Evolutionary conservation across 2,329 filamentous ascomycete species (phyloP).

Genomic region (Aspergillus novofumigatus): DNA sequence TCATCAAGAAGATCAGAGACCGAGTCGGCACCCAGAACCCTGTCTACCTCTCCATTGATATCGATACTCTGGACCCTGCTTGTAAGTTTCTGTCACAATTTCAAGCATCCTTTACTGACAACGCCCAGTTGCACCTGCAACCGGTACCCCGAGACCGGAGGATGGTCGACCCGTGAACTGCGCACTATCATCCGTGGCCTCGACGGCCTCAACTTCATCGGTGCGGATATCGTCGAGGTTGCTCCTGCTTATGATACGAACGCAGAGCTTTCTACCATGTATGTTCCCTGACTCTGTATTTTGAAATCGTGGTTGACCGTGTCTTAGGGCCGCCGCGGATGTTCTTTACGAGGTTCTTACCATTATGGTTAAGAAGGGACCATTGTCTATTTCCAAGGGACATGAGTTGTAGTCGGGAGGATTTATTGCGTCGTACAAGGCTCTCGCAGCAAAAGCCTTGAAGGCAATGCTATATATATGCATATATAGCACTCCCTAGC

Average conservation of each 20-base stretch:
- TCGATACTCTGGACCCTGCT: constrained; percentile 81
- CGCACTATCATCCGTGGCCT: constrained; percentile 57
- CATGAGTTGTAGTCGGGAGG: constrained; percentile 4
- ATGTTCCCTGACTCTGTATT: constrained; percentile 10
- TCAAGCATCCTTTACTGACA: background rate
- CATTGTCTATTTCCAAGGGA: constrained; percentile 39
- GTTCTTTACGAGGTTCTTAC: constrained; percentile 74
- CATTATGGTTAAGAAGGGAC: constrained; percentile 76
- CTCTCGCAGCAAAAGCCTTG: background rate
- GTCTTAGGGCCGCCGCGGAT: constrained; percentile 46
- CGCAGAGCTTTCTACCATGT: constrained; percentile 54
- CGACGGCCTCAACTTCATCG: constrained; percentile 54
- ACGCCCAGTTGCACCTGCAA: constrained; percentile 40
- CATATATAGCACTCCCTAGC: background rate
- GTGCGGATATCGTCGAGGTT: constrained; percentile 60
- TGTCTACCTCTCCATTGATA: constrained; percentile 80
- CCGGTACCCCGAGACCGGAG: constrained; percentile 60
- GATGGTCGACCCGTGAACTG: constrained; percentile 58
- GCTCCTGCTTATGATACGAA: constrained; percentile 59
- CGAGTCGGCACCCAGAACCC: constrained; percentile 70
- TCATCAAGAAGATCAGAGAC: constrained; percentile 72
- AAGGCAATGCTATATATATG: background rate
- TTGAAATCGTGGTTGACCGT: constrained; percentile 3
- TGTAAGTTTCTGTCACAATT: constrained; percentile 46
- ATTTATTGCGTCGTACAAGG: background rate